Conservation (phyloP, 1,284 basidiomycete species). For the Fomitopsis schrenkii region DNA sequence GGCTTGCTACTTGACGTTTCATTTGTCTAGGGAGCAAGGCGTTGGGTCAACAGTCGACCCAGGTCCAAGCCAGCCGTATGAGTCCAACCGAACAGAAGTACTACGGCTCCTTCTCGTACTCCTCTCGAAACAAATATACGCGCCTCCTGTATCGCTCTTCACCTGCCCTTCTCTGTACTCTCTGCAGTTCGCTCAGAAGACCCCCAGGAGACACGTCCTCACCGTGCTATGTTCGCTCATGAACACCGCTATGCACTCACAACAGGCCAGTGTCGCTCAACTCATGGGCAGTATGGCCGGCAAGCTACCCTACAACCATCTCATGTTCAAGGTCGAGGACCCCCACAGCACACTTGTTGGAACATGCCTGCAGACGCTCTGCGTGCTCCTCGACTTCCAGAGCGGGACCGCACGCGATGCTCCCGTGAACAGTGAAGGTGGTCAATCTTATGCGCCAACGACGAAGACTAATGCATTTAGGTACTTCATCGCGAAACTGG, state of each 20-base stretch:
- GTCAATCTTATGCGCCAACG: conserved; percentile 44
- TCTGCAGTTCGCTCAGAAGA: conserved; percentile 74
- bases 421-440: conserved; percentile 17
- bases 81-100: conserved; percentile 83
- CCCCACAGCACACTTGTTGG: conserved; percentile 66
- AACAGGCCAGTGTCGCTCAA: conserved; percentile 40
- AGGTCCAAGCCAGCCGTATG: conserved; percentile 63
- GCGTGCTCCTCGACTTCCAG: conserved; percentile 80
- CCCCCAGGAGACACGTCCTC: conserved; percentile 76
- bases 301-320: conserved; percentile 82
- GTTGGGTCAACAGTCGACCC: conserved; percentile 78
- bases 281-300: conserved; percentile 61
- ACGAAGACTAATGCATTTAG: conserved; percentile 82
- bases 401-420: conserved; percentile 64
- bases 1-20: background rate
- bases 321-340: conserved; percentile 86
- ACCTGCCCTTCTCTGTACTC: conserved; percentile 70
- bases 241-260: conserved; percentile 81
- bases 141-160: conserved; percentile 66
- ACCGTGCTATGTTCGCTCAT: conserved; percentile 88
- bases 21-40: conserved; percentile 76
- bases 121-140: conserved; percentile 85
- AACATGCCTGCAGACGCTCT: conserved; percentile 71
- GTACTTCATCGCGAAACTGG: conserved; percentile 86
- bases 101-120: conserved; percentile 82